These are phyloP conservation scores for Cytidiella melzeri DNA, from an alignment of 768 basidiomycete genomes.

Conservation along the genomic window DNA sequence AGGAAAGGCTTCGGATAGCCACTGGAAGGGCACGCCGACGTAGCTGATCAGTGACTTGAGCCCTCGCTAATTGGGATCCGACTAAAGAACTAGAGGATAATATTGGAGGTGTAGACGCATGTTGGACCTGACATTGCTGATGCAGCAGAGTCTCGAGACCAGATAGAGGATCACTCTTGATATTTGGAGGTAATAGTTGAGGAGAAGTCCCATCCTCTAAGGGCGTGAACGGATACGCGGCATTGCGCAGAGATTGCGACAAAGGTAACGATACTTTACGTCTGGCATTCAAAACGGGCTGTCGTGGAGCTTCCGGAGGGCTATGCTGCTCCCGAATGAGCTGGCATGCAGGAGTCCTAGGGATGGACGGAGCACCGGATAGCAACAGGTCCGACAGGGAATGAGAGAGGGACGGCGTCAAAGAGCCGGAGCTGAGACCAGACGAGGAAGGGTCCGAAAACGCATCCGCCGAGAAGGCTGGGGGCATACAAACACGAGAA, in stretches of 20 bases:
- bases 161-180: not conserved
- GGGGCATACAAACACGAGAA: conserved; percentile 19
- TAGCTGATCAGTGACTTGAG: not conserved
- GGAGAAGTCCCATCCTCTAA: not conserved
- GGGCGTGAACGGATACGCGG: conserved; percentile 7
- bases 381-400: conserved; percentile 7
- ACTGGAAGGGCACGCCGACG: not conserved
- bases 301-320: conserved; percentile 20
- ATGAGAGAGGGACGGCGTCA: not conserved
- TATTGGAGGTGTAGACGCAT: not conserved
- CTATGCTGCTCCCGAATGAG: conserved; percentile 21
- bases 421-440: conserved; percentile 2
- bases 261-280: not conserved
- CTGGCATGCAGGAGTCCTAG: conserved; percentile 25
- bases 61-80: not conserved
- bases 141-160: not conserved
- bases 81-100: not conserved
- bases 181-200: not conserved
- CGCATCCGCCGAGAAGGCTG: conserved; percentile 9
- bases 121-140: not conserved
- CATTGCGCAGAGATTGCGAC: not conserved
- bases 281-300: conserved; percentile 7
- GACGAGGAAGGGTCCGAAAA: conserved; percentile 15
- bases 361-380: conserved; percentile 8
- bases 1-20: not conserved